These are phyloP conservation scores for Platanthera zijinensis DNA, from an alignment of 106 monocot species.

Conservation along the genomic window DNA sequence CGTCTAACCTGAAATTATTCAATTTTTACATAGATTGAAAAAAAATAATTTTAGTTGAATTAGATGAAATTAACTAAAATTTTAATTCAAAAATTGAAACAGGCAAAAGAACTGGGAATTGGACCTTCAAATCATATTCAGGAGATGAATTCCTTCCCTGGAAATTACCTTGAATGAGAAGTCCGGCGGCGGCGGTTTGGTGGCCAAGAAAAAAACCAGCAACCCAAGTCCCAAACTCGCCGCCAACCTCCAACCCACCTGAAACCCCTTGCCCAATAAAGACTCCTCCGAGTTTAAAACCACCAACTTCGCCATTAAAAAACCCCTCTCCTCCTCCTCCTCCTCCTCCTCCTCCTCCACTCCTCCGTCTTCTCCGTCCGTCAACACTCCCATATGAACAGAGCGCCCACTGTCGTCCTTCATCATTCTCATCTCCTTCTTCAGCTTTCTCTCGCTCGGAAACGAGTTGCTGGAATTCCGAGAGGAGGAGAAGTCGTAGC, in stretches of 20 bases:
- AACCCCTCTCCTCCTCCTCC: neutral
- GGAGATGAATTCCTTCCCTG: too few species aligned
- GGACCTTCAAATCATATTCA: too few species aligned
- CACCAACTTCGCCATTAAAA: slow-evolving; percentile 34
- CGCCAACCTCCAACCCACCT: slow-evolving; percentile 55
- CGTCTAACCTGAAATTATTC: too few species aligned
- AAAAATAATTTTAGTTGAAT: too few species aligned
- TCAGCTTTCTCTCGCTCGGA: slow-evolving; percentile 28
- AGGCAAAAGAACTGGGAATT: too few species aligned
- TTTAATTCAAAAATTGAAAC: too few species aligned
- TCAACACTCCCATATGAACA: neutral
- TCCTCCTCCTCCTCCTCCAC: slow-evolving; percentile 4
- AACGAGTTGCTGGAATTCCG: slow-evolving; percentile 40
- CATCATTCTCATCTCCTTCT: neutral
- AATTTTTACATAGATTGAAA: too few species aligned
- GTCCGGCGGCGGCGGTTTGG: slow-evolving; percentile 44
- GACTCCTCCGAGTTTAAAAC: slow-evolving; percentile 40
- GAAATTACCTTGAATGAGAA: slow-evolving; percentile 38
- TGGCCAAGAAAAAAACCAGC: slow-evolving; percentile 68
- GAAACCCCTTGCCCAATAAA: slow-evolving; percentile 35
- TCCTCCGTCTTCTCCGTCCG: slow-evolving; percentile 6
- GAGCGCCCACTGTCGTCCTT: neutral
- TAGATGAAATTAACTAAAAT: too few species aligned
- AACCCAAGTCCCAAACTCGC: slow-evolving; percentile 43
- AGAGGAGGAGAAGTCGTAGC: slow-evolving; percentile 45